These are phyloP conservation scores for Salix exigua DNA, from an alignment of 345 rosid genomes.

Conservation along the genomic window DNA sequence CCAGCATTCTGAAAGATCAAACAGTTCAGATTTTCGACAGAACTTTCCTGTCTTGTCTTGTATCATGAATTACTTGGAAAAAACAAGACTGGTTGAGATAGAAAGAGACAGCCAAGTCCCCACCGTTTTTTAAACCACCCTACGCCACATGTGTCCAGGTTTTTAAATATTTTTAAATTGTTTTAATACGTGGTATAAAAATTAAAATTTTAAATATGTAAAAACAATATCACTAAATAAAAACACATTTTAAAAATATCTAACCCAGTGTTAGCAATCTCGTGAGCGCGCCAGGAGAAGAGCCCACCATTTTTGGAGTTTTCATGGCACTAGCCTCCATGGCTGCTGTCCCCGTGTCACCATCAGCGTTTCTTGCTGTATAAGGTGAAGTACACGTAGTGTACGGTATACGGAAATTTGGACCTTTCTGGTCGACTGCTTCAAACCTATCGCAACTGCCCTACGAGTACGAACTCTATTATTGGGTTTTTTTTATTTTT, in stretches of 20 bases:
- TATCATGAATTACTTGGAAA: too few species aligned
- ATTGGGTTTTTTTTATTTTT: background rate
- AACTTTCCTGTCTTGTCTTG: too few species aligned
- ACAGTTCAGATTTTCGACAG: too few species aligned
- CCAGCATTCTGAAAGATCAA: too few species aligned
- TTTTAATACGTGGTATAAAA: too few species aligned
- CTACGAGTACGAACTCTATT: background rate
- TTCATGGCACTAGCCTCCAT: background rate
- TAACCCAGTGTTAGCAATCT: too few species aligned
- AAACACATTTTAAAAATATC: too few species aligned
- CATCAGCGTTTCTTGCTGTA: too few species aligned
- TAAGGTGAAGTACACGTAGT: background rate
- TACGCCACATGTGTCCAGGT: background rate
- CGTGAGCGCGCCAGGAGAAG: background rate
- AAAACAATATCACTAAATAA: too few species aligned
- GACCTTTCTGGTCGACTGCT: background rate
- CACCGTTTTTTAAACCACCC: background rate
- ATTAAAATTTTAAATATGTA: too few species aligned
- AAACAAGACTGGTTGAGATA: too few species aligned
- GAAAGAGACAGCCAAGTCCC: background rate
- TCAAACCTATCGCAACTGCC: background rate
- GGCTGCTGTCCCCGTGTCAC: background rate
- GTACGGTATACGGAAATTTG: constrained; percentile 7
- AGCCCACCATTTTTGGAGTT: background rate
- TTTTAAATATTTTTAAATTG: too few species aligned